These are phyloP conservation scores for Quercus tomentella DNA, from an alignment of 331 rosid species.

Conservation along the genomic window DNA sequence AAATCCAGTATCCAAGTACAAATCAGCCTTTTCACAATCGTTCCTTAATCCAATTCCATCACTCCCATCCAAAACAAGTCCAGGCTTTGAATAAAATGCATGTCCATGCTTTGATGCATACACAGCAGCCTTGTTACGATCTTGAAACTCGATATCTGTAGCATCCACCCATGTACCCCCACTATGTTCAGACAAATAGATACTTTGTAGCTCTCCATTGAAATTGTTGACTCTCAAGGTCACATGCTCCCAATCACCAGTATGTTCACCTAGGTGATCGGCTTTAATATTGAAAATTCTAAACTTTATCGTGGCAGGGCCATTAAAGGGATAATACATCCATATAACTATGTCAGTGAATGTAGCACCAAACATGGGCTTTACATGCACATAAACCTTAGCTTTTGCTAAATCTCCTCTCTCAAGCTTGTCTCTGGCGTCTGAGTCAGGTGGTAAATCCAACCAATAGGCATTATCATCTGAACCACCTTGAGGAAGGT, in stretches of 20 bases:
- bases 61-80: slow-evolving; percentile 49
- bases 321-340: slow-evolving; percentile 81
- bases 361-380: slow-evolving; percentile 73
- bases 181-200: slow-evolving; percentile 66
- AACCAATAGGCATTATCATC: slow-evolving; percentile 73
- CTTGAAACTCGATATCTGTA: slow-evolving; percentile 43
- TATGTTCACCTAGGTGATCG: slow-evolving; percentile 61
- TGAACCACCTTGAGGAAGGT: slow-evolving; percentile 60
- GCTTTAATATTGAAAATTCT: slow-evolving; percentile 38
- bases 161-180: slow-evolving; percentile 68
- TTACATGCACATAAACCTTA: slow-evolving; percentile 46
- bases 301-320: slow-evolving; percentile 55
- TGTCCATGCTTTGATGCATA: slow-evolving; percentile 72
- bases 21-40: slow-evolving; percentile 46
- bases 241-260: slow-evolving; percentile 78
- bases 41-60: slow-evolving; percentile 49
- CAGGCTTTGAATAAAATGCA: slow-evolving; percentile 59
- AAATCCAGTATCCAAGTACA: slow-evolving; percentile 39
- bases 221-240: slow-evolving; percentile 72
- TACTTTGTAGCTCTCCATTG: slow-evolving; percentile 43
- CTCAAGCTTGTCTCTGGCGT: slow-evolving; percentile 43
- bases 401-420: slow-evolving; percentile 41
- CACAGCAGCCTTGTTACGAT: slow-evolving; percentile 40
- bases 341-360: slow-evolving; percentile 67
- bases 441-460: slow-evolving; percentile 46